Percentiles rank a stretch among this genome's conserved stretches.
Evolutionary conservation across 2,329 filamentous ascomycete species (phyloP).

Genomic region (Xylariaceae sp.): DNA sequence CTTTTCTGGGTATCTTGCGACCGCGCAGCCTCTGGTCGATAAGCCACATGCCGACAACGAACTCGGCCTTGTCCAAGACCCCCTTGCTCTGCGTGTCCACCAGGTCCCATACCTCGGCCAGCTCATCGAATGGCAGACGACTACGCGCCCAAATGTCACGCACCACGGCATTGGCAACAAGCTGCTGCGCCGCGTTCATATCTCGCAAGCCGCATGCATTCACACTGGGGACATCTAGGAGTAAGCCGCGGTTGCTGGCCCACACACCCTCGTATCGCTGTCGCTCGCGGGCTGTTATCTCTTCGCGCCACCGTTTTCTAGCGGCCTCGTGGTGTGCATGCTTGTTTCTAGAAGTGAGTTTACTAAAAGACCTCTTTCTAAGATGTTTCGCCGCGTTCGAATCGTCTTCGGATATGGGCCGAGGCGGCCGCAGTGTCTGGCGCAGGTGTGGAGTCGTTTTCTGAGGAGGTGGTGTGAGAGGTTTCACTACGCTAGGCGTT

Average conservation of each 20-base stretch:
- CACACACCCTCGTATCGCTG: conserved; percentile 79
- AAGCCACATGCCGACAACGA: conserved; percentile 78
- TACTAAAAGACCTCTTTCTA: conserved; percentile 48
- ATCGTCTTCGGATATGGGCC: conserved; percentile 45
- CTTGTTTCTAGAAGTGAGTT: conserved; percentile 48
- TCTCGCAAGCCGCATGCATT: conserved; percentile 8
- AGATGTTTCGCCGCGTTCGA: conserved; percentile 40
- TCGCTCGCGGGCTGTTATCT: conserved; percentile 65
- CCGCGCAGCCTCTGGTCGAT: conserved; percentile 77
- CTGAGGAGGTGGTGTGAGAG: conserved; percentile 39
- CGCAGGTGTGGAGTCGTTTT: conserved; percentile 52
- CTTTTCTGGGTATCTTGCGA: conserved; percentile 66
- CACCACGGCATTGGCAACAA: conserved; percentile 63
- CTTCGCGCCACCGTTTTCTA: conserved; percentile 70
- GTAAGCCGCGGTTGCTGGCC: conserved; percentile 69
- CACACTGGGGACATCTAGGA: conserved; percentile 30
- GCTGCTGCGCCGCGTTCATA: conserved; percentile 40
- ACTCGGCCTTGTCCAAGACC: conserved; percentile 61
- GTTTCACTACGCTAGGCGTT: conserved; percentile 36
- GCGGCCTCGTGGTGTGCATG: conserved; percentile 74
- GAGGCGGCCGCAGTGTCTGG: conserved; percentile 59
- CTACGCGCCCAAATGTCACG: conserved; percentile 72
- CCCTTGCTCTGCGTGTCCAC: conserved; percentile 56
- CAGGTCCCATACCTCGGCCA: conserved; percentile 72
- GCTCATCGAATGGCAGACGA: conserved; percentile 59